phyloP scores from a whole-genome alignment of 371 early-diverging fungal genomes.

The Haplosporangium sp. region DNA sequence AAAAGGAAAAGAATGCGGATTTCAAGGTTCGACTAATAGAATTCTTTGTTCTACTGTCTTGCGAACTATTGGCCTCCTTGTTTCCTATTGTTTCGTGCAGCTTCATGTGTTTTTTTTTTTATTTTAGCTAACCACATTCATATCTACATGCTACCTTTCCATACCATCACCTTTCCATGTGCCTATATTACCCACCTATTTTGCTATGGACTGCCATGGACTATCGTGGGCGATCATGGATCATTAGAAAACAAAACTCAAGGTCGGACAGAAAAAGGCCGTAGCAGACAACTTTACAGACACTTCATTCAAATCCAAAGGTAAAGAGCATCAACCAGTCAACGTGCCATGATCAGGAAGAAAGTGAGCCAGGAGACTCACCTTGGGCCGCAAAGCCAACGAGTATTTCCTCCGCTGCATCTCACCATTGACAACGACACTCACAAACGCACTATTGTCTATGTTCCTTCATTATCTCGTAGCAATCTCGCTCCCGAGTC shows the following conservation, averaged over 20 bases:
- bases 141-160: not conserved
- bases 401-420: too few relatives aligned
- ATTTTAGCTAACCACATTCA: not conserved
- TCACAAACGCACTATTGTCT: not conserved
- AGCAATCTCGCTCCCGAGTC: constrained; percentile 83
- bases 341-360: too few relatives aligned
- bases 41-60: too few relatives aligned
- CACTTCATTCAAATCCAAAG: constrained; percentile 85
- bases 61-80: too few relatives aligned
- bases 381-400: not conserved
- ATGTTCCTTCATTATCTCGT: constrained; percentile 3
- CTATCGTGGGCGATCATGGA: too few relatives aligned
- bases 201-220: too few relatives aligned
- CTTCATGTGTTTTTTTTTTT: too few relatives aligned
- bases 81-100: too few relatives aligned
- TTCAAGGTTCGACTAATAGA: constrained; percentile 66
- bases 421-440: constrained; percentile 11
- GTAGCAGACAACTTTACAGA: constrained; percentile 84
- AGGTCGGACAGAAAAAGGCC: constrained; percentile 90
- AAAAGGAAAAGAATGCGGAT: constrained; percentile 83
- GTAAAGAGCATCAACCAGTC: too few relatives aligned
- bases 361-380: too few relatives aligned
- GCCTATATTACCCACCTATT: too few relatives aligned
- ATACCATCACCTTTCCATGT: too few relatives aligned
- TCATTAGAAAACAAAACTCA: constrained; percentile 89